Evolutionary conservation across 495 filamentous ascomycete genomes (phyloP), one percentile per base, ranked within the genome.

Genomic region (Penicillium diatomitis): DNA sequence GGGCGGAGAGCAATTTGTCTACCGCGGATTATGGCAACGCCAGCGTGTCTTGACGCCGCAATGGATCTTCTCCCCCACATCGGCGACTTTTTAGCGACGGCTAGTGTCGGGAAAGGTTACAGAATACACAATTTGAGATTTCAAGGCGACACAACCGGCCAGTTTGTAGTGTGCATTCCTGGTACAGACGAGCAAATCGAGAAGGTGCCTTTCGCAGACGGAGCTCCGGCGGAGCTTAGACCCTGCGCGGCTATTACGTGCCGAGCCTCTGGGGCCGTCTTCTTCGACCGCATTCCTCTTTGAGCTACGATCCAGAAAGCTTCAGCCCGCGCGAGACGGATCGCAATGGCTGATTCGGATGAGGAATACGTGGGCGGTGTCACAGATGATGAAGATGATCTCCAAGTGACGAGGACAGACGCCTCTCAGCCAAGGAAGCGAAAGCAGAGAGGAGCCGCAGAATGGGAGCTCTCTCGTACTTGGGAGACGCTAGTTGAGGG

Each of bases 341-440:
- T 72, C 41, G 49, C 44, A 29, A 74, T 74, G 71, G 69, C 69
- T 9, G 71, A 72, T 52, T 91, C 85, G 48, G 83, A 96, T 60
- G 86, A 83, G 54, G 90, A 96, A 54, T 95, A 89, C 62, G 77
- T 90, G 53, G 83, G 79, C 45, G 80, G 82, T 45, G 70, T 77
- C 46, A 89, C 88, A 5, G 89, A 89, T 55, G 90, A 96, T 58
- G 90, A 92, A 44, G 86, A 89, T 60, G 86, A 90, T 69, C 70
- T 53, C 67, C 74, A 50, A 69, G 77, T 58, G 66, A 66, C 54
- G 69, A 76, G 33, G 65, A 72, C 29, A 52, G 68, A 43, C 57
- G 63, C 29, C 53, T 32, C 40, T 50, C 70, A 67, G 48, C 68
- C 72, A 7, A 63, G 61, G 51, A 63, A 73, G 57, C 70, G 66